A percentile compares a stretch with the other conserved stretches of the same genome.
Evolutionary conservation across 805 yeast species (phyloP).

Genomic region (Starmerella geochares): DNA sequence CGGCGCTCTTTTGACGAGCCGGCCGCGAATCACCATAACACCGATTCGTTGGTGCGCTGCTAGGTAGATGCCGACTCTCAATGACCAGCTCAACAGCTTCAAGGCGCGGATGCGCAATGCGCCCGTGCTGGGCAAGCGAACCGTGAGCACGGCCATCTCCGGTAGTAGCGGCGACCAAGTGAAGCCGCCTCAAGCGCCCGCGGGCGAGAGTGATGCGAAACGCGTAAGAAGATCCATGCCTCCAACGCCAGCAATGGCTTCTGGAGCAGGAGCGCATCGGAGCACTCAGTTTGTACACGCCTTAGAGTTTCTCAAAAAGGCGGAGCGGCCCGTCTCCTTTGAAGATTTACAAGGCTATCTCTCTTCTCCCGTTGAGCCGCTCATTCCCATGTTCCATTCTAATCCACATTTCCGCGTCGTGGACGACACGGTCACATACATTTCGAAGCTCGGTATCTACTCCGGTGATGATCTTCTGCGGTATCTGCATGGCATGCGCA

Average conservation of each 20-base stretch:
- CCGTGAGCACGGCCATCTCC: conserved; percentile 13
- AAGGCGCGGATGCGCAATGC: conserved; percentile 50
- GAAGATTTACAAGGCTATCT: conserved; percentile 58
- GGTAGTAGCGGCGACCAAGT: conserved; percentile 1
- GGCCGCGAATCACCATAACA: no score
- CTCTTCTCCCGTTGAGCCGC: conserved; percentile 49
- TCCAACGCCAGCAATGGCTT: conserved; percentile 19
- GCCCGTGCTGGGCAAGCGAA: conserved; percentile 38
- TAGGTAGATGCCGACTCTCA: conserved; percentile 32
- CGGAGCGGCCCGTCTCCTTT: conserved; percentile 60
- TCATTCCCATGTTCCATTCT: conserved; percentile 61
- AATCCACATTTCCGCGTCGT: conserved; percentile 69
- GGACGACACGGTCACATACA: conserved; percentile 65
- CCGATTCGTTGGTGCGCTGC: background rate
- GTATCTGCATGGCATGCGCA: conserved; percentile 66
- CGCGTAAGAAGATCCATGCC: conserved; percentile 22
- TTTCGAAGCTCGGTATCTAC: conserved; percentile 79
- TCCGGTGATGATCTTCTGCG: conserved; percentile 66
- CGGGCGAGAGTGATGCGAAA: conserved; percentile 21
- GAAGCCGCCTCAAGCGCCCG: conserved; percentile 9
- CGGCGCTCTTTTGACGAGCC: background rate
- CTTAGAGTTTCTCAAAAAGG: conserved; percentile 68
- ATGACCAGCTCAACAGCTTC: conserved; percentile 56
- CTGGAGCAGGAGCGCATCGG: conserved; percentile 44
- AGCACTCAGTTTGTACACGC: conserved; percentile 85